Evolutionary conservation across 2,329 filamentous ascomycete species (phyloP).

Genomic region (Elsinoe batatas): DNA sequence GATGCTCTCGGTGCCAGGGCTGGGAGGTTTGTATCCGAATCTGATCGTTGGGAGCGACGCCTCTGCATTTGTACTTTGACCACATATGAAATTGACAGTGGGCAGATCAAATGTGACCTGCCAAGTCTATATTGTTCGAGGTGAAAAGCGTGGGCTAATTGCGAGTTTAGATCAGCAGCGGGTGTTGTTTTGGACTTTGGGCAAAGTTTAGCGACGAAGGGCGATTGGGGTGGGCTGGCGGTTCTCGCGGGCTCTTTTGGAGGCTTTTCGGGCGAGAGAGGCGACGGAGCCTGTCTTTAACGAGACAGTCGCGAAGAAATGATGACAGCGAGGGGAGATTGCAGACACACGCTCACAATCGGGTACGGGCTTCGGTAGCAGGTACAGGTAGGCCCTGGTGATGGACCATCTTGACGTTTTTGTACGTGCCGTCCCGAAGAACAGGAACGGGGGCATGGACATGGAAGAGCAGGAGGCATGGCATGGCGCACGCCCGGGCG

Average conservation of each 20-base stretch:
- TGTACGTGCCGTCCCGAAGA: conserved; percentile 13
- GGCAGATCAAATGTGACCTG: conserved; percentile 13
- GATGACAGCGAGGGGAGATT: background rate
- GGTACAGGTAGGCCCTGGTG: background rate
- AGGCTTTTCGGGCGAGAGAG: background rate
- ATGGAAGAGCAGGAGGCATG: background rate
- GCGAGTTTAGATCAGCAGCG: background rate
- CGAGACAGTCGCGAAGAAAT: background rate
- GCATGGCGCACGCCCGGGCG: background rate
- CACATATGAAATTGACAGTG: conserved; percentile 12
- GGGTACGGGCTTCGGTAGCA: background rate
- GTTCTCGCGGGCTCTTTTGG: background rate
- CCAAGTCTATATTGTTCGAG: conserved; percentile 2
- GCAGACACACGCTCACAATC: background rate
- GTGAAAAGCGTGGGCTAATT: background rate
- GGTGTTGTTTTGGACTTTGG: background rate
- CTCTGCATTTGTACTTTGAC: conserved; percentile 15
- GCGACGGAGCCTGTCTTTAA: background rate
- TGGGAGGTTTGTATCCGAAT: conserved; percentile 25
- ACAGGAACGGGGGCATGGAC: conserved; percentile 9
- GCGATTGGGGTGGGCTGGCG: background rate
- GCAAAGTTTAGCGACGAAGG: conserved; percentile 9
- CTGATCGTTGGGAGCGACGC: conserved; percentile 15
- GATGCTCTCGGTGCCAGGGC: conserved; percentile 23
- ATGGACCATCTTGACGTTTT: conserved; percentile 9